Evolutionary conservation across 768 basidiomycete species (phyloP).

Genomic region (Naganishia kalamii): DNA sequence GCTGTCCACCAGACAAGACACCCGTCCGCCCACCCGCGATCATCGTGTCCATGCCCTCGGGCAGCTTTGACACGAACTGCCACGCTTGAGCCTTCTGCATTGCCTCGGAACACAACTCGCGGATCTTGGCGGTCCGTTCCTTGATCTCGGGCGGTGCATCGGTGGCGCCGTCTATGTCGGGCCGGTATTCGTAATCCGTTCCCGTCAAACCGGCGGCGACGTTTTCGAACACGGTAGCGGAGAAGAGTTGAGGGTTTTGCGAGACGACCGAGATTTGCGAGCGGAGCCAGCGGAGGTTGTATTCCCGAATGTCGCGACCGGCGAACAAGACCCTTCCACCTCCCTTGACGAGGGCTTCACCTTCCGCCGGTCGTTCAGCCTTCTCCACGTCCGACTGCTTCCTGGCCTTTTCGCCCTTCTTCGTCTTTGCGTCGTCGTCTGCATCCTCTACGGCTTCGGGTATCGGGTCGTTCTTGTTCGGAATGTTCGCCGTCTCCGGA

Average conservation of each 20-base stretch:
- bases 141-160: slow-evolving; percentile 10
- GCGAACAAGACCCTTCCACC: slow-evolving; percentile 58
- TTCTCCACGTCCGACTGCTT: background rate
- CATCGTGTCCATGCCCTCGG: slow-evolving; percentile 39
- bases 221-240: slow-evolving; percentile 72
- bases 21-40: slow-evolving; percentile 34
- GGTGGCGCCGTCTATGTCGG: slow-evolving; percentile 18
- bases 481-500: slow-evolving; percentile 48
- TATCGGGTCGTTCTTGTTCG: slow-evolving; percentile 14
- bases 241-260: slow-evolving; percentile 80
- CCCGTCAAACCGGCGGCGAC: slow-evolving; percentile 78
- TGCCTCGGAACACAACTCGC: slow-evolving; percentile 72
- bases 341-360: slow-evolving; percentile 13
- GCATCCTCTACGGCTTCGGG: slow-evolving; percentile 51
- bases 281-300: slow-evolving; percentile 79
- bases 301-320: slow-evolving; percentile 62
- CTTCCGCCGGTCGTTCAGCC: background rate
- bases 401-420: slow-evolving; percentile 6
- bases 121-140: slow-evolving; percentile 29
- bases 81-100: slow-evolving; percentile 84
- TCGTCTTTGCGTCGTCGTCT: slow-evolving; percentile 53
- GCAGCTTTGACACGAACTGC: slow-evolving; percentile 49
- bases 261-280: slow-evolving; percentile 81
- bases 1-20: slow-evolving; percentile 61
- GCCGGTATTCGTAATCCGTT: slow-evolving; percentile 49